Conservation (phyloP, 495 filamentous ascomycete genomes). For the Apodospora peruviana region DNA sequence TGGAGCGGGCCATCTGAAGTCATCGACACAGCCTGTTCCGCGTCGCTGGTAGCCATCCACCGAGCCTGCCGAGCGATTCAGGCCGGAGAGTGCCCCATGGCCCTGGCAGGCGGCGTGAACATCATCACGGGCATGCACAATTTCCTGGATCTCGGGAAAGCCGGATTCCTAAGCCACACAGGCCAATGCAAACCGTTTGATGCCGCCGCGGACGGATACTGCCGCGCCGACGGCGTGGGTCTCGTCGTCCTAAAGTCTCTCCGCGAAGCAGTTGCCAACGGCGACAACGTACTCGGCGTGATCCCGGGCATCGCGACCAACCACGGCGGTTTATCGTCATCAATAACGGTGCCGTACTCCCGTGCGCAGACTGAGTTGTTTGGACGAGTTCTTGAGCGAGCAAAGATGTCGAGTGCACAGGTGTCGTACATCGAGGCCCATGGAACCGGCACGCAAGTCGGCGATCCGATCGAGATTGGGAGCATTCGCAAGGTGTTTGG, state of each 20-base stretch:
- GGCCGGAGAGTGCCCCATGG: conserved; percentile 71
- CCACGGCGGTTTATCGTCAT: conserved; percentile 63
- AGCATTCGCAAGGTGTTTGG: conserved; percentile 72
- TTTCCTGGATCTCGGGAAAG: conserved; percentile 69
- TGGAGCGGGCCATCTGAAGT: conserved; percentile 75
- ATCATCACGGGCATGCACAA: conserved; percentile 71
- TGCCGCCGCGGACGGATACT: conserved; percentile 68
- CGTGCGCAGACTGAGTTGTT: conserved; percentile 64
- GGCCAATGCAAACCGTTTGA: conserved; percentile 76
- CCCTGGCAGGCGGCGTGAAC: conserved; percentile 75
- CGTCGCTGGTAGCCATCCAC: conserved; percentile 69
- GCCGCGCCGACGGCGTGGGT: conserved; percentile 61
- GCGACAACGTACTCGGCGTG: conserved; percentile 61
- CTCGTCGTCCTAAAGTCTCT: conserved; percentile 65
- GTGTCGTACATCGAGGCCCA: conserved; percentile 78
- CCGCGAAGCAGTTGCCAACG: conserved; percentile 63
- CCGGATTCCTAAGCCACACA: conserved; percentile 68
- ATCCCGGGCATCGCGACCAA: conserved; percentile 62
- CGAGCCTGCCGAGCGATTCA: conserved; percentile 74
- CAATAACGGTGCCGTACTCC: conserved; percentile 69
- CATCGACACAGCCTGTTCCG: conserved; percentile 86
- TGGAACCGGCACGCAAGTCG: conserved; percentile 74
- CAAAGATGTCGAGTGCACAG: conserved; percentile 57
- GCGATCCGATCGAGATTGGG: conserved; percentile 65
- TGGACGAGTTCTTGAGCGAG: conserved; percentile 54